Conservation (phyloP, 2,329 filamentous ascomycete species). For the Metarhizium humberi region DNA sequence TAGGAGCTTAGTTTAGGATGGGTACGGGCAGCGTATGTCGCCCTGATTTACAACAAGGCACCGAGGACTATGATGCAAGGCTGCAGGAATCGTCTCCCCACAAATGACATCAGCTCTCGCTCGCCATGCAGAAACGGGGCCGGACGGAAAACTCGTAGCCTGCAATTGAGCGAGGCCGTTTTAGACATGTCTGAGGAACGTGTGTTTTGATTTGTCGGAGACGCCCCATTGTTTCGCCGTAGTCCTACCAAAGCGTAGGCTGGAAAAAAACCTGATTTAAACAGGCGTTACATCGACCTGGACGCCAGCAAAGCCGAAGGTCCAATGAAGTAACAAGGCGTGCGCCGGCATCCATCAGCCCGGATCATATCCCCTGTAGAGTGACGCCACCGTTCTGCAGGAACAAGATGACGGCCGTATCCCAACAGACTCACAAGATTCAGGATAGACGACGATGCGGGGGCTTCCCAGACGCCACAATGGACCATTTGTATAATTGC, state of each 20-base stretch:
- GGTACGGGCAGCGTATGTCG: not conserved
- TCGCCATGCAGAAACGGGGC: not conserved
- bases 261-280: not conserved
- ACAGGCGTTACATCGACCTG: not conserved
- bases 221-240: not conserved
- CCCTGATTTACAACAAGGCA: not conserved
- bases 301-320: not conserved
- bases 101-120: not conserved
- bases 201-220: no score
- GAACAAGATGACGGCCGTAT: not conserved
- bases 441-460: no score
- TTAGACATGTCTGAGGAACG: no score
- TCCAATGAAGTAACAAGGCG: not conserved
- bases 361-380: not conserved
- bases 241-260: not conserved
- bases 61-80: not conserved
- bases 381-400: slow-evolving; percentile 4
- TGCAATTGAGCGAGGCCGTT: no score
- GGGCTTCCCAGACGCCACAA: no score
- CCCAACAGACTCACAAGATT: no score
- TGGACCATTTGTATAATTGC: no score
- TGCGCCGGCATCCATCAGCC: not conserved
- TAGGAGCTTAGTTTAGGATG: not conserved
- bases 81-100: not conserved
- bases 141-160: no score